Conservation (phyloP, 345 rosid genomes). For the Eutrema heterophyllum region DNA sequence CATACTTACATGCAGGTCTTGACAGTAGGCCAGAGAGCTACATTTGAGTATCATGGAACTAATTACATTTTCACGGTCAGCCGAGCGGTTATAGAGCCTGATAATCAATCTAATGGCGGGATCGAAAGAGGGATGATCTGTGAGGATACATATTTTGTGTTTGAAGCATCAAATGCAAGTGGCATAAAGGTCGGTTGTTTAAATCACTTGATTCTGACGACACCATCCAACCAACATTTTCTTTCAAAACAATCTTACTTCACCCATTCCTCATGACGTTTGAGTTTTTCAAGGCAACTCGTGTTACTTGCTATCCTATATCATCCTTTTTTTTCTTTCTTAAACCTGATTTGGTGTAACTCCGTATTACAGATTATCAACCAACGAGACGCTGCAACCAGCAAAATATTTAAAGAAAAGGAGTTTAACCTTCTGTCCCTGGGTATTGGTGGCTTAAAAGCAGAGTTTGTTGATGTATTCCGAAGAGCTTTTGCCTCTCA, state of each 20-base stretch:
- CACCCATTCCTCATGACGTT: too few species aligned
- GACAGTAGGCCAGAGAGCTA: constrained; percentile 69
- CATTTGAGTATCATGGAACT: constrained; percentile 74
- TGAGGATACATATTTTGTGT: constrained; percentile 58
- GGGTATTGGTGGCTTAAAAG: constrained; percentile 83
- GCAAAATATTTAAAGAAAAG: constrained; percentile 78
- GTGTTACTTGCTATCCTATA: not conserved
- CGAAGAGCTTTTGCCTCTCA: constrained; percentile 95
- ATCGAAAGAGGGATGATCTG: constrained; percentile 69
- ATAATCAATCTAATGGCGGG: constrained; percentile 32
- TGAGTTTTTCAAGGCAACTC: too few species aligned
- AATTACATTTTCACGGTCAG: constrained; percentile 69
- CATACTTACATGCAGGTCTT: constrained; percentile 47
- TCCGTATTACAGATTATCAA: constrained; percentile 55
- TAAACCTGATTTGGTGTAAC: not conserved
- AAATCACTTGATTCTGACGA: not conserved
- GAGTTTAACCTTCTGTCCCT: constrained; percentile 81
- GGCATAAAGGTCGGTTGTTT: constrained; percentile 62
- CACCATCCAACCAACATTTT: too few species aligned
- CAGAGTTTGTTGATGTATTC: constrained; percentile 86
- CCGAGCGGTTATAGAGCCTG: constrained; percentile 57
- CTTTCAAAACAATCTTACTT: too few species aligned
- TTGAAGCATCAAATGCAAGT: constrained; percentile 65
- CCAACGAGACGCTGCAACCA: constrained; percentile 87
- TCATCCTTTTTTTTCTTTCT: not conserved